Conservation (phyloP, 495 filamentous ascomycete genomes). For the Extremus antarcticus region DNA sequence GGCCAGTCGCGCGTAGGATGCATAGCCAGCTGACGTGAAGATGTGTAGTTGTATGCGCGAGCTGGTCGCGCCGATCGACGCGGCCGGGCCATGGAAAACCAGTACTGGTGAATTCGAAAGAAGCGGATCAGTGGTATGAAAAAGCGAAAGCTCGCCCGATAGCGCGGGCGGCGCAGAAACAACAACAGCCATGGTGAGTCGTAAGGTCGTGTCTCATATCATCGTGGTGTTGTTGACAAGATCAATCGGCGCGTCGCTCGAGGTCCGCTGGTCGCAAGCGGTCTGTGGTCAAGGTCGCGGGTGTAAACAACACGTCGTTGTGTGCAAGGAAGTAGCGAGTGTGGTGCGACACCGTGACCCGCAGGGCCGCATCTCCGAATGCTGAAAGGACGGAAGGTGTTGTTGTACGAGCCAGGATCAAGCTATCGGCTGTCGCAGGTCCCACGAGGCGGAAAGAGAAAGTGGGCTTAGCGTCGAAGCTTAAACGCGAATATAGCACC, state of each 20-base stretch:
- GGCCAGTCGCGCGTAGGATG: constrained; percentile 78
- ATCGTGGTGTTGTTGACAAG: neutral
- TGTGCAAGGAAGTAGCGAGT: neutral
- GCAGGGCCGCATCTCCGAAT: constrained; percentile 3
- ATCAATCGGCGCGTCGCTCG: neutral
- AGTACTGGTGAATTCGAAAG: constrained; percentile 63
- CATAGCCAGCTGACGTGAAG: constrained; percentile 76
- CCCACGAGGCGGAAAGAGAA: no score
- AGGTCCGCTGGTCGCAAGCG: neutral
- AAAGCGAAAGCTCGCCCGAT: constrained; percentile 67
- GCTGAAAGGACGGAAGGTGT: neutral
- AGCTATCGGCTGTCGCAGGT: constrained; percentile 1
- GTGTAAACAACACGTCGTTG: constrained; percentile 1
- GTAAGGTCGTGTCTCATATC: neutral
- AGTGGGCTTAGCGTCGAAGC: no score
- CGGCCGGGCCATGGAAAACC: constrained; percentile 75
- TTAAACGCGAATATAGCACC: no score
- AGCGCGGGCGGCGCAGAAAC: constrained; percentile 50
- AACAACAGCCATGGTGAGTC: constrained; percentile 52
- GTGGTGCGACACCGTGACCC: constrained; percentile 1
- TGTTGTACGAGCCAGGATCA: neutral
- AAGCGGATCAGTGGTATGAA: constrained; percentile 67
- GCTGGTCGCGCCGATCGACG: constrained; percentile 73
- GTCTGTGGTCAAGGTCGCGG: neutral
- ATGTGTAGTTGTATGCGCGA: constrained; percentile 89